Evolutionary conservation across 306 rosid species (phyloP).

Genomic region (Bauhinia variegata): DNA sequence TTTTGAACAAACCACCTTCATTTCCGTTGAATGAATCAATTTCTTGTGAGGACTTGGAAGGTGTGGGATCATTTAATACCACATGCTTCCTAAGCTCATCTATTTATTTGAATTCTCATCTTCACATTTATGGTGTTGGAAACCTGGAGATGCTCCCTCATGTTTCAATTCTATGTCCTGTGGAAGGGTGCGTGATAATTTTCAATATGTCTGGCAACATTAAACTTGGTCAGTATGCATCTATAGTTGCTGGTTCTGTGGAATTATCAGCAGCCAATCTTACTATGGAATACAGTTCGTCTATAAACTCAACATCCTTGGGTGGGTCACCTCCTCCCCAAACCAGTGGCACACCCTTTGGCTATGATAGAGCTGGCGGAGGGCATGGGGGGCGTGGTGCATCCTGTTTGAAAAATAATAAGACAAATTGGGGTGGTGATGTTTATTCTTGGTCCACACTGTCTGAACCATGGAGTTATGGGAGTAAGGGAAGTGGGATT

Average conservation of each 20-base stretch:
- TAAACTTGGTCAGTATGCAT: constrained; percentile 81
- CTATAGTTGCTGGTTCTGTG: constrained; percentile 79
- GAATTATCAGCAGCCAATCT: constrained; percentile 76
- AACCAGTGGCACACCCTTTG: constrained; percentile 96
- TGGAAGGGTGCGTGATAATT: constrained; percentile 74
- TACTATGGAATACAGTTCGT: constrained; percentile 68
- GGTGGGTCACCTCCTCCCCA: constrained; percentile 96
- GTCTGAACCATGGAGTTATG: constrained; percentile 86
- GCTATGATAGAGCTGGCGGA: constrained; percentile 92
- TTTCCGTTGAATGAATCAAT: constrained; percentile 44
- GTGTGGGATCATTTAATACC: constrained; percentile 92
- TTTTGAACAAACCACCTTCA: constrained; percentile 40
- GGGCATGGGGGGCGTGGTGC: constrained; percentile 99
- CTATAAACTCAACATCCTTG: constrained; percentile 74
- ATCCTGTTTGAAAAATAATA: constrained; percentile 73
- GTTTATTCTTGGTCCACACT: constrained; percentile 96
- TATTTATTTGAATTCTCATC: constrained; percentile 62
- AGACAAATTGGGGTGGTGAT: constrained; percentile 98
- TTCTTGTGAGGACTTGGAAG: constrained; percentile 85
- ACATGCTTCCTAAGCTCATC: constrained; percentile 87
- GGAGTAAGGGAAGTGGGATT: constrained; percentile 91
- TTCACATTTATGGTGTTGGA: constrained; percentile 74
- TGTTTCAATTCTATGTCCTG: constrained; percentile 73
- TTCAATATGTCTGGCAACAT: constrained; percentile 88
- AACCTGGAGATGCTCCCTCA: constrained; percentile 87